Evolutionary conservation across 2,329 filamentous ascomycete genomes (phyloP), one percentile per base, ranked within the genome.

Genomic region (Cladorrhinum sp.): DNA sequence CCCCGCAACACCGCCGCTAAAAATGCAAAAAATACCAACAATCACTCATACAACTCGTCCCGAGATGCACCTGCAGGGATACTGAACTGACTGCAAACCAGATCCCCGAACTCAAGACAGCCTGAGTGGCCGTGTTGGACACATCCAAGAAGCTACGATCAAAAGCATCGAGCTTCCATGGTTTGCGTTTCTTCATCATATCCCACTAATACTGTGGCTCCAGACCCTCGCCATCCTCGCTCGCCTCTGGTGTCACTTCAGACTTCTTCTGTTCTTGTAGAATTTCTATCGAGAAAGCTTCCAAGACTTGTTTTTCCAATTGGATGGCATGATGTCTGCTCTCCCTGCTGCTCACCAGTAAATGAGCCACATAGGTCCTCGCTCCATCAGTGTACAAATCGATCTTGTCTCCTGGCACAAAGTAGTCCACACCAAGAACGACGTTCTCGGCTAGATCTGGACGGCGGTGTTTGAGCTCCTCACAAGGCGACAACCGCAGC

Each of bases 311-410:
- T 1, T 68, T 57, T 12, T 65, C 66, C 2, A 63, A 10, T 48
- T 60, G 50, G 23, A 68, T 66, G 2, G 64, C 63, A 10, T 66
- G 60, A 38, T 8, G 32, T 32, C 67, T 53, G 53, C 67, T 67
- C 32, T 55, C 53, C 2, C 60, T 48, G 36, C 65, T 67, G 20
- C 49, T 49, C 1, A 69, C 65, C n/a, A 69, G 45, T 41, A 69
- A 7, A 25, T 69, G 65, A 13, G 65, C 67, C 1, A 65, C 62
- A 55, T 68, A 67, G 3, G 66, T 68, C 20, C 64, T 55, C 7
- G 65, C 67, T 0, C 67, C 67, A 22, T 69, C 66, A 7, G 63
- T 67, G 48, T 59, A 65, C 51, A 62, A 1, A 10, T 13, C 25
- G 2, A 68, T 41, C 55, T 52, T 55, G 7, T 68, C 64, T 2